A percentile compares a stretch with the other conserved stretches of the same genome.
These are phyloP conservation scores for Talaromyces sp. DNA, from an alignment of 2,329 filamentous ascomycete genomes.

Conservation along the genomic window DNA sequence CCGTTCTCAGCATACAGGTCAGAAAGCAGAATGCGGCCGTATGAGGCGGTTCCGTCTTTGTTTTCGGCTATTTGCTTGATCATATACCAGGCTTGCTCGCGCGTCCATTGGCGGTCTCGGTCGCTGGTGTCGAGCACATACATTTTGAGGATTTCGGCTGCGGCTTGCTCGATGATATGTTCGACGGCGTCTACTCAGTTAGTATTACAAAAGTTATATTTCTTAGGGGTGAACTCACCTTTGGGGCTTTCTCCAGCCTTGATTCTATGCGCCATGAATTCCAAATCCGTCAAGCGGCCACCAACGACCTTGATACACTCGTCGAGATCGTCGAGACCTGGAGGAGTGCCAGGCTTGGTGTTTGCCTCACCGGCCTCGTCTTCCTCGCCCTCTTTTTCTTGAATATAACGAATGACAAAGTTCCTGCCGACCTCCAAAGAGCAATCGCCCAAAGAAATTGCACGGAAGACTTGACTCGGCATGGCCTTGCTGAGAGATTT, in stretches of 20 bases:
- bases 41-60: constrained; percentile 57
- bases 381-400: constrained; percentile 28
- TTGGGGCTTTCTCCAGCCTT: constrained; percentile 78
- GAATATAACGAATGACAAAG: constrained; percentile 78
- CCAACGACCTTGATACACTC: constrained; percentile 75
- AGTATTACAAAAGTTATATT: too few relatives aligned
- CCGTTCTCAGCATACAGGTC: constrained; percentile 68
- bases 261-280: constrained; percentile 85
- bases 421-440: constrained; percentile 79
- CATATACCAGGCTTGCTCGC: constrained; percentile 84
- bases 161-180: constrained; percentile 83
- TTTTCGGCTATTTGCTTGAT: constrained; percentile 70
- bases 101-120: constrained; percentile 57
- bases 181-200: constrained; percentile 58
- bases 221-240: constrained; percentile 28
- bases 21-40: constrained; percentile 77
- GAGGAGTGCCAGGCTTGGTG: constrained; percentile 30
- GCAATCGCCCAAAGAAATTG: constrained; percentile 79
- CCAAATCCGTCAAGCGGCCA: constrained; percentile 89
- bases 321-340: constrained; percentile 67
- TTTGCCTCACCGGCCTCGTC: constrained; percentile 24
- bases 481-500: constrained; percentile 82
- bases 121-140: constrained; percentile 65
- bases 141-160: constrained; percentile 88
- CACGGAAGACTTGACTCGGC: constrained; percentile 84